These are phyloP conservation scores for Symbiodinium pilosum DNA, from an alignment of 73 alveolate species.

Conservation along the genomic window DNA sequence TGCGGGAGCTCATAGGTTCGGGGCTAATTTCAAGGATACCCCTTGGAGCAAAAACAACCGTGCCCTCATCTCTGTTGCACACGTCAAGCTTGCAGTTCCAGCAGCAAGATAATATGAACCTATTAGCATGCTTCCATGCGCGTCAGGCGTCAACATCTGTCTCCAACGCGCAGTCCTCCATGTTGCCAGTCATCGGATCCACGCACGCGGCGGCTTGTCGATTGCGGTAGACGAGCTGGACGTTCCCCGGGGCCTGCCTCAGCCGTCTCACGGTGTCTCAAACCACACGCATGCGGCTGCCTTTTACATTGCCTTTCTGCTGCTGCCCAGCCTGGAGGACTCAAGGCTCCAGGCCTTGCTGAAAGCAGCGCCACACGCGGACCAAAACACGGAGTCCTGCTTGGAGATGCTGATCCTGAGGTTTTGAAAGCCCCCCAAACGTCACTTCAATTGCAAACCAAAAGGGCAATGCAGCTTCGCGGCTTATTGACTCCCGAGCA, in stretches of 20 bases:
- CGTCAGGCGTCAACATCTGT: neutral
- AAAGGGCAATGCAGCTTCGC: neutral
- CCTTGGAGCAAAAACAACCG: too few species aligned
- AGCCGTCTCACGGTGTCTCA: neutral
- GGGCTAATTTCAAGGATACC: too few species aligned
- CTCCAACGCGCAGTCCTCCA: slow-evolving; percentile 24
- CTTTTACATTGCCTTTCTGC: too few species aligned
- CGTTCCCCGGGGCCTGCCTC: slow-evolving; percentile 15
- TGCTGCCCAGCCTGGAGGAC: neutral
- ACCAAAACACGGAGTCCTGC: slow-evolving; percentile 20
- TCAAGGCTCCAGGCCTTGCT: slow-evolving; percentile 13
- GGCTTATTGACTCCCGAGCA: slow-evolving; percentile 24
- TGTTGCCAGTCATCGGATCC: slow-evolving; percentile 13
- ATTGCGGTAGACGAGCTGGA: neutral
- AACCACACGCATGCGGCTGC: too few species aligned
- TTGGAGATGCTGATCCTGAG: neutral
- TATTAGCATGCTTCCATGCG: neutral
- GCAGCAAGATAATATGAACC: neutral
- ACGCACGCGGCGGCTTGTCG: neutral
- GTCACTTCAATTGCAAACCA: too few species aligned
- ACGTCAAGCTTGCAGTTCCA: too few species aligned
- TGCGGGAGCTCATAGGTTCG: neutral
- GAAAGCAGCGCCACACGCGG: slow-evolving; percentile 18
- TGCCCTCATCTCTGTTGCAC: too few species aligned
- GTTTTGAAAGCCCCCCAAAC: too few species aligned